These are phyloP conservation scores for Solanum piurae DNA, from an alignment of 257 asterid genomes.

Conservation along the genomic window DNA sequence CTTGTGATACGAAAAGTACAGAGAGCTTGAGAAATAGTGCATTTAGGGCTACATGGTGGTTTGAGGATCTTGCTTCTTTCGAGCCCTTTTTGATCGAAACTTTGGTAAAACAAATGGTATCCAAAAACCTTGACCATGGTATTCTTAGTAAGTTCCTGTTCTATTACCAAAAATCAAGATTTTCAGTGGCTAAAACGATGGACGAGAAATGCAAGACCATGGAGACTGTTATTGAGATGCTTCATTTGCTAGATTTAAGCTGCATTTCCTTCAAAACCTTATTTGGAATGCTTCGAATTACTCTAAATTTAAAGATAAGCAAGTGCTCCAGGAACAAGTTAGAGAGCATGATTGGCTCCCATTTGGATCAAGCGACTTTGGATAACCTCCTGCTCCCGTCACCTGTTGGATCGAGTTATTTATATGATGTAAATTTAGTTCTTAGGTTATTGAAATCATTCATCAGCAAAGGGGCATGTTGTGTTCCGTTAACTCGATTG, in stretches of 20 bases:
- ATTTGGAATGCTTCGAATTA: conserved; percentile 45
- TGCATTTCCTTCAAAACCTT: conserved; percentile 52
- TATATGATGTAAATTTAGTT: conserved; percentile 67
- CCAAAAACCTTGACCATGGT: conserved; percentile 42
- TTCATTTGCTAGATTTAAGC: conserved; percentile 38
- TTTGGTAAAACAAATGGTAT: conserved; percentile 35
- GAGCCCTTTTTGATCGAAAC: conserved; percentile 16
- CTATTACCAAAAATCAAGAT: conserved; percentile 58
- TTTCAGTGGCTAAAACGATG: conserved; percentile 4
- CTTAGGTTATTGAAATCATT: conserved; percentile 49
- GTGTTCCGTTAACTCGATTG: conserved; percentile 52
- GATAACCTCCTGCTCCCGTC: conserved; percentile 70
- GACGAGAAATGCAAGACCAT: conserved; percentile 29
- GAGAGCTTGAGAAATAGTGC: conserved; percentile 56
- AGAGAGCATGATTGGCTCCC: conserved; percentile 67
- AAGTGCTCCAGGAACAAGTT: conserved; percentile 30
- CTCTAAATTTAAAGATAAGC: conserved; percentile 25
- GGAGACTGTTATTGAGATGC: conserved; percentile 51
- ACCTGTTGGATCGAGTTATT: conserved; percentile 31
- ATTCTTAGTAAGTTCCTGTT: conserved; percentile 51
- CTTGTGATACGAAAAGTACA: conserved; percentile 63
- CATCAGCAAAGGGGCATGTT: conserved; percentile 47
- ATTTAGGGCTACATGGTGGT: conserved; percentile 69
- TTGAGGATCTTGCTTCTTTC: conserved; percentile 47
- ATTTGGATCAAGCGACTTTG: conserved; percentile 47